Evolutionary conservation across 345 rosid genomes (phyloP), one percentile per base, ranked within the genome.

Genomic region (Gossypium thurberi): DNA sequence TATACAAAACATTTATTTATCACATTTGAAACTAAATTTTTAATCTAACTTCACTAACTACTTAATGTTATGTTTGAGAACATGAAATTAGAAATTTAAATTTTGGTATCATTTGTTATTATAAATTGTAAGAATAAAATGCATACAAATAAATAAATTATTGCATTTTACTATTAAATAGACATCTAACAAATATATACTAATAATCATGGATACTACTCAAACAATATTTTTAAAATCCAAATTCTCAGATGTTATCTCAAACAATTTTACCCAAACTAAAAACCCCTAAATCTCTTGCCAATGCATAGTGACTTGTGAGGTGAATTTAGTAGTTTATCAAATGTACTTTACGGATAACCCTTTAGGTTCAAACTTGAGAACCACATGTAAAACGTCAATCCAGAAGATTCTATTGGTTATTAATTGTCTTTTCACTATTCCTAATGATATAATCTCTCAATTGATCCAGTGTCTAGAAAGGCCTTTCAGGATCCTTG

Each of bases 351-450:
- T 40, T 57, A 26, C 3, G 0, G 17, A 14, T 8, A 7, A 42
- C 42, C 14, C 13, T 33, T 71, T 43, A 6, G 67, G 48, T n/a
- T 17, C 5, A 28, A 40, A n/a, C 25, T 63, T 63, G 17, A 9
- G 4, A 46, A 50, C 26, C 37, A 25, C 44, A 58, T 63, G 43
- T 72, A 48, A 61, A 44, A 47, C 52, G 18, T 73, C 70, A 51
- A 50, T 48, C 42, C 21, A 43, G 8, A 43, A 61, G 44, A 76
- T 76, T 75, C 53, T 12, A 55, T 50, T 53, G 74, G 71, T 20
- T 50, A 28, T 52, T 28, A 48, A 3, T 59, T 69, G 64, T 61
- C 40, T 28, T 37, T 76, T 51, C 64, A 55, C 42, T 21, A 65
- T n/a, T 11, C 13, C 10, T 56, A 55, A 62, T 76, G 72, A 47